Base-by-base conservation (phyloP, 352 stramenopile genomes). In the Phytophthora cajani region DNA sequence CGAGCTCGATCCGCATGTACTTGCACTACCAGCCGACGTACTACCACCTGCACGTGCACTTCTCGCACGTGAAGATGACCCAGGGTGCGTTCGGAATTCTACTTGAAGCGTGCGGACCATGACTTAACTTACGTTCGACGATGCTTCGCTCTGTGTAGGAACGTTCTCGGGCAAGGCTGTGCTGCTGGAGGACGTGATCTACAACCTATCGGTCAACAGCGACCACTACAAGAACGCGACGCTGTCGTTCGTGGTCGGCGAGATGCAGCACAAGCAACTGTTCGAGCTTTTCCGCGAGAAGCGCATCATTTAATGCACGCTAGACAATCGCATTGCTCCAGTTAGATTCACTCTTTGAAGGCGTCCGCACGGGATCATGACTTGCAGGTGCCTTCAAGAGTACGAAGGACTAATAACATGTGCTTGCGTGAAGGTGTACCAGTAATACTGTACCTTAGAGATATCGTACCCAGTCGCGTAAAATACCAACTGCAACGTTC, bases 1-100 rank as follows among this genome's bases (percentile, higher is more conserved):
- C 64, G 23, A 94, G 77, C 61, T 82, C 78, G 12, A 60, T 96
- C 32, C 88, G 89, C 57, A 78, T 93, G 71, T 96, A 95, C 67
- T 82, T 96, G 64, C 89, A 96, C 78, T 96, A 96, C 56, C 89
- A 94, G 77, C 89, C 89, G 30, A 94, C 89, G 52, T 96, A 96
- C 68, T 96, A 96, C 62, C 89, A 96, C 66, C 80, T 96, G 55
- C 89, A 96, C 60, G 85, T 96, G 16, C 89, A 96, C 56, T 95
- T 96, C 53, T 90, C 84, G 27, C 89, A 96, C 66, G 77, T 96
- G 46, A 94, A 94, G 67, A 88, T 96, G 73, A 84, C 76, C 11
- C 76, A 90, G 59, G 89, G 89, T 91, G 67, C 14, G 55, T 27
- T 56, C 25, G 30, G 7, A 33, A 9, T 33, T 7, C 11, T 47